Conservation (phyloP, 2,329 filamentous ascomycete species). For the Aaosphaeria arxii region DNA sequence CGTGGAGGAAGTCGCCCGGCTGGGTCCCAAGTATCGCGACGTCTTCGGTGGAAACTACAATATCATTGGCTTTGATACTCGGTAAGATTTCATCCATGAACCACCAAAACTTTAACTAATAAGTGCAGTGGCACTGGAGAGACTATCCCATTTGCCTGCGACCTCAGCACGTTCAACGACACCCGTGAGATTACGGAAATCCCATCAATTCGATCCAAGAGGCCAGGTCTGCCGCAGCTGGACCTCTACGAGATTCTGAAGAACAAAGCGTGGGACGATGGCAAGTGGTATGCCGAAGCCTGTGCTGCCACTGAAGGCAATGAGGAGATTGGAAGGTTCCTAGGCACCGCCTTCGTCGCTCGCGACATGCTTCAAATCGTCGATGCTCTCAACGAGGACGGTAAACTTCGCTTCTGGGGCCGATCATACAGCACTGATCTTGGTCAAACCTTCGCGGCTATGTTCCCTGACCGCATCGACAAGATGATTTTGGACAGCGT, state of each 20-base stretch:
- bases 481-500: constrained; percentile 36
- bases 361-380: constrained; percentile 13
- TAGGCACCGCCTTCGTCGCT: constrained; percentile 7
- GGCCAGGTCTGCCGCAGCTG: neutral
- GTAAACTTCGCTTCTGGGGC: constrained; percentile 32
- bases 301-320: neutral
- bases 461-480: constrained; percentile 29
- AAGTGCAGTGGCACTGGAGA: neutral
- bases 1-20: constrained; percentile 11
- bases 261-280: neutral
- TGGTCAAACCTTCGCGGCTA: constrained; percentile 42
- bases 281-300: neutral
- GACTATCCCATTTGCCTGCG: neutral
- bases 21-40: neutral
- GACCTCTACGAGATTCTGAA: neutral
- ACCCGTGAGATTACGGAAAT: too few relatives aligned
- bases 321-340: constrained; percentile 3
- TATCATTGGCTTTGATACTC: neutral
- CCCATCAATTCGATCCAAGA: neutral
- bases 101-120: neutral
- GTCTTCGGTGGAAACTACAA: neutral
- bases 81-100: neutral
- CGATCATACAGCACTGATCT: constrained; percentile 45
- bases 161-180: neutral
- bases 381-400: constrained; percentile 4